A percentile compares a stretch with the other conserved stretches of the same genome.
Conservation (phyloP, 2,329 filamentous ascomycete species). For the Pseudocercospora musae region DNA sequence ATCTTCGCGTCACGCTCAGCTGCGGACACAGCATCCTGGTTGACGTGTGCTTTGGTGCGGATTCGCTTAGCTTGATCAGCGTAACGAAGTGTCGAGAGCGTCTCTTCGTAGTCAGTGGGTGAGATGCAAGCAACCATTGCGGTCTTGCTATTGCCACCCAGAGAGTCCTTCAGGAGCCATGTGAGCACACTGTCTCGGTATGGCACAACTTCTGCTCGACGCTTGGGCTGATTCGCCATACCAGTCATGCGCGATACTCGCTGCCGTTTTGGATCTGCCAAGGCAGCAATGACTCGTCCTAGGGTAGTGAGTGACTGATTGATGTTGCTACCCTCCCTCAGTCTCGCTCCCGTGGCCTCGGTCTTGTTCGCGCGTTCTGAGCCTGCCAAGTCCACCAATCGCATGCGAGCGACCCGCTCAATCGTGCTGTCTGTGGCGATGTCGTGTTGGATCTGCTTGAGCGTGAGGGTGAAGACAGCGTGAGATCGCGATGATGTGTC, state of each 20-base stretch:
- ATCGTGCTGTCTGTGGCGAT: slow-evolving; percentile 97
- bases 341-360: slow-evolving; percentile 84
- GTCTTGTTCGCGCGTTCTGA: slow-evolving; percentile 94
- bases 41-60: slow-evolving; percentile 88
- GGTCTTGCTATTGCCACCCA: slow-evolving; percentile 96
- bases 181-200: slow-evolving; percentile 84
- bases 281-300: slow-evolving; percentile 89
- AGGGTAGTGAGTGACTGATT: slow-evolving; percentile 97
- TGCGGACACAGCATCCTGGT: slow-evolving; percentile 88
- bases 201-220: slow-evolving; percentile 62
- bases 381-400: slow-evolving; percentile 89
- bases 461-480: slow-evolving; percentile 94
- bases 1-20: slow-evolving; percentile 95
- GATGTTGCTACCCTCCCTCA: slow-evolving; percentile 96
- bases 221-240: slow-evolving; percentile 48
- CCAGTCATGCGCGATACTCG: slow-evolving; percentile 44
- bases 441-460: slow-evolving; percentile 98
- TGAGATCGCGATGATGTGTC: slow-evolving; percentile 96
- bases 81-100: slow-evolving; percentile 90
- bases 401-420: slow-evolving; percentile 87
- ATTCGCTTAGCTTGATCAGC: slow-evolving; percentile 98
- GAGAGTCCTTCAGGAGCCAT: slow-evolving; percentile 89
- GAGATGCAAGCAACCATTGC: slow-evolving; percentile 99
- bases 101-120: slow-evolving; percentile 95
- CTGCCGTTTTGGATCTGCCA: slow-evolving; percentile 64